Evolutionary conservation across 2,329 filamentous ascomycete species (phyloP).

Genomic region (Penicillium hesseltinei): DNA sequence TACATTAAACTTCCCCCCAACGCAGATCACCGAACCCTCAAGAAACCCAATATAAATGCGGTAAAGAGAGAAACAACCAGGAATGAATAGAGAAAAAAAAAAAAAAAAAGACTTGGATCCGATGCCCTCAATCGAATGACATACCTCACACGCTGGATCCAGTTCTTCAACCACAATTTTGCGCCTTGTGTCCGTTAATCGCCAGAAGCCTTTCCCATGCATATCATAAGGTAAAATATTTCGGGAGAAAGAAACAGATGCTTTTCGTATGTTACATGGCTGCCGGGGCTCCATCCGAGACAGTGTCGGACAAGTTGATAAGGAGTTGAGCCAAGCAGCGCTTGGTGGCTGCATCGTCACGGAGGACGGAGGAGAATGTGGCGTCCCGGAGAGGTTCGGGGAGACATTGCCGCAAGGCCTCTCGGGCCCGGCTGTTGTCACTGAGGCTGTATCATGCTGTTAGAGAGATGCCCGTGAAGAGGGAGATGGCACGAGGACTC

Average conservation of each 20-base stretch:
- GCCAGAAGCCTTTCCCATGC: slow-evolving; percentile 43
- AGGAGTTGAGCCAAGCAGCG: slow-evolving; percentile 94
- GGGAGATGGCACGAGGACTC: slow-evolving; percentile 35
- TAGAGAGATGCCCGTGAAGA: not conserved
- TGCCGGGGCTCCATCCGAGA: slow-evolving; percentile 54
- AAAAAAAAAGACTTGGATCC: slow-evolving; percentile 10
- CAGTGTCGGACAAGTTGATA: slow-evolving; percentile 92
- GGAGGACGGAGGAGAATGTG: slow-evolving; percentile 92
- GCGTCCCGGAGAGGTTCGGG: slow-evolving; percentile 98
- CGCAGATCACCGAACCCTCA: slow-evolving; percentile 25
- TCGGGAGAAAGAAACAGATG: slow-evolving; percentile 34
- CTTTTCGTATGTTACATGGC: slow-evolving; percentile 41
- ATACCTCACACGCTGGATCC: slow-evolving; percentile 8
- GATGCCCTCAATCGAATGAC: slow-evolving; percentile 15
- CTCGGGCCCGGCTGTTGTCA: slow-evolving; percentile 91
- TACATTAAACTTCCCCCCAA: slow-evolving; percentile 24
- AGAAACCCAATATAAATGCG: slow-evolving; percentile 21
- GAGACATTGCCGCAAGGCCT: slow-evolving; percentile 91
- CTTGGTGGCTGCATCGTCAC: slow-evolving; percentile 96
- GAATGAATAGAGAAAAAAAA: slow-evolving; percentile 20
- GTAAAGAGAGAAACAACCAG: slow-evolving; percentile 17
- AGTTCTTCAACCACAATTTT: slow-evolving; percentile 30
- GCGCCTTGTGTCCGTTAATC: slow-evolving; percentile 42
- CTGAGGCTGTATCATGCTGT: slow-evolving; percentile 62
- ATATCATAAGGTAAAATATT: slow-evolving; percentile 41